Evolutionary conservation across 192 early-diverging fungal genomes (phyloP), one percentile per base, ranked within the genome.

Genomic region (Backusella westeae): DNA sequence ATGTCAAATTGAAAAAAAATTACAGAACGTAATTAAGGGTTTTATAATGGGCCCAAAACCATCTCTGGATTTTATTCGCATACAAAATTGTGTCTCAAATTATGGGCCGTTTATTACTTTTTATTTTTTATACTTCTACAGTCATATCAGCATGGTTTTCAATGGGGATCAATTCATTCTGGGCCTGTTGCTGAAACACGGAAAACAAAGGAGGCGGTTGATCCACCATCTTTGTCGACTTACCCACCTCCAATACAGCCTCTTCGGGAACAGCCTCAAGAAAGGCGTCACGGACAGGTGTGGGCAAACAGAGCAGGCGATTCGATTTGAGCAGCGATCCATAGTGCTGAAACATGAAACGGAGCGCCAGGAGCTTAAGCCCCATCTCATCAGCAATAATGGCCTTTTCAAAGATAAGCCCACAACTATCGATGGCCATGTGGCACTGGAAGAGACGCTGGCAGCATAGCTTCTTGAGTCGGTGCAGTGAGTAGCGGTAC

Each of bases 381-480:
- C 89, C 89, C 66, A 76, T 73, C 34, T 91, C 90, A 21, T 86
- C 81, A 2, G 86, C 82, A 23, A 84, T 65, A 66, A 82, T 83
- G 0, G 90, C 90, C 39, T 80, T 82, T 72, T 84, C 86, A 72
- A 89, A 91, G 42, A 90, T 88, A 0, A 79, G 46, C 2, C 81
- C 81, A 72, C 86, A 88, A 2, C 83, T 88, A 17, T 90, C 86
- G 15, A 89, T 74, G 5, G 81, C 78, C 42, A 91, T 63, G 34
- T 87, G 85, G 32, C 75, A 72, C 23, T 76, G 77, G 35, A 88
- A 86, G 32, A 91, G 75, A 14, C 78, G 73, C 26, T 82, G 83
- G 7, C 82, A 84, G 74, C 87, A 89, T n/a, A 89, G 36, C 53
- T 89, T 89, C 71, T 89, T 86, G 67, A 91, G 83, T 44, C 90